phyloP scores from a whole-genome alignment of 1,284 basidiomycete species.

The Bothia castanella region DNA sequence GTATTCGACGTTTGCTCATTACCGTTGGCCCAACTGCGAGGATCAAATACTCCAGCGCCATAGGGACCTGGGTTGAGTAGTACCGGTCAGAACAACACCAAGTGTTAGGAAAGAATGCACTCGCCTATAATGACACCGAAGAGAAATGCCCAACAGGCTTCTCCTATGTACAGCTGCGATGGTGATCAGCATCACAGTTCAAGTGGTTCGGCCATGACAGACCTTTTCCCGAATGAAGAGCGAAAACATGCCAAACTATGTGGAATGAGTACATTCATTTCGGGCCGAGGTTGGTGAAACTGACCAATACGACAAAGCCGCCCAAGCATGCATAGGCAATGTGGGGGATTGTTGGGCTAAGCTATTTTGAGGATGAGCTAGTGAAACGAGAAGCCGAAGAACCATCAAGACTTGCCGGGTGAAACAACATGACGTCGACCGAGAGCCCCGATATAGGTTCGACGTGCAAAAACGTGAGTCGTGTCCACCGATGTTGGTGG shows the following conservation, averaged over 20 bases:
- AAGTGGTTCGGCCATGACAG: slow-evolving; percentile 13
- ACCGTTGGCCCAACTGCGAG: slow-evolving; percentile 73
- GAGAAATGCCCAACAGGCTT: slow-evolving; percentile 93
- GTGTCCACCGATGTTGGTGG: slow-evolving; percentile 3
- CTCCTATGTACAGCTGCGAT: slow-evolving; percentile 82
- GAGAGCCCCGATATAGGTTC: neutral
- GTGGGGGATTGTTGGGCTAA: slow-evolving; percentile 67
- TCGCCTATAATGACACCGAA: slow-evolving; percentile 89
- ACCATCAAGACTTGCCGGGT: slow-evolving; percentile 24
- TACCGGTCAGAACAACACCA: neutral
- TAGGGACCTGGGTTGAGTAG: slow-evolving; percentile 63
- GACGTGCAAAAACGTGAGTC: neutral
- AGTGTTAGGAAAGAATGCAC: slow-evolving; percentile 26
- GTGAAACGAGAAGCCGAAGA: neutral
- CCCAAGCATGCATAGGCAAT: slow-evolving; percentile 82
- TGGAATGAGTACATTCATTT: slow-evolving; percentile 1
- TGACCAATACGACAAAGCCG: slow-evolving; percentile 73
- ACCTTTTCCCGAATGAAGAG: slow-evolving; percentile 89
- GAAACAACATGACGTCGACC: slow-evolving; percentile 24
- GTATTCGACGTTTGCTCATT: slow-evolving; percentile 53
- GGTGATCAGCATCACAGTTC: slow-evolving; percentile 10
- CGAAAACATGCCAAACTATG: slow-evolving; percentile 91
- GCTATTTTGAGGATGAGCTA: slow-evolving; percentile 39
- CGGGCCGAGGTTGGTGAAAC: slow-evolving; percentile 28
- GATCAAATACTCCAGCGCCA: slow-evolving; percentile 82